Base-by-base conservation (phyloP, 495 filamentous ascomycete genomes). In the Neurospora discreta region DNA sequence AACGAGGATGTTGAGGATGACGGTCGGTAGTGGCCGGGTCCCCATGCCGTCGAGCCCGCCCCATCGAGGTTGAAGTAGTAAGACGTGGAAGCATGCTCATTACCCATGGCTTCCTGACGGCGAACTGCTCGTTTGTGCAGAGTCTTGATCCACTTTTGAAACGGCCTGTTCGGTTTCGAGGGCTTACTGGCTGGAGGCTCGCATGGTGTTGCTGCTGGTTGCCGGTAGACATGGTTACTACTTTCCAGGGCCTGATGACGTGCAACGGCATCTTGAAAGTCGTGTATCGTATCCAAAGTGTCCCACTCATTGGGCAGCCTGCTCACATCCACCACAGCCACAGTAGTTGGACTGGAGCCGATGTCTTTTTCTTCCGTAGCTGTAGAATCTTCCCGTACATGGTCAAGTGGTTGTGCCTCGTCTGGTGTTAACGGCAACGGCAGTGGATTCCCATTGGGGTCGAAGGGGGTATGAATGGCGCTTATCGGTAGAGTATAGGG, bases 1-100 rank as follows among this genome's bases (percentile, higher is more conserved):
- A 90, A 88, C 8, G 93, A 96, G 26, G 91, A 92, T 39, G 84
- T 85, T 3, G 86, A 87, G 2, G 92, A 94, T 2, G 86, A 86
- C 23, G 88, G 87, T 74, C 89, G 84, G 78, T 86, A 89, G 69
- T 80, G 72, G 3, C 44, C 13, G 67, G 73, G 75, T 65, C 71
- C 74, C 70, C 73, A 76, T 0, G 70, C 74, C 44, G 69, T 74
- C 73, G 26, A 77, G 72, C 46, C 33, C 74, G n/a, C 58, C 8
- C 73, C 73, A 44, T 76, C 76, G 18, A 77, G 73, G n/a, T 82
- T 79, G 15, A 79, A 72, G 38, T 77, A 78, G 46, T 80, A 84
- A 80, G 84, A 87, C 40, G 83, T 84, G 43, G 67, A 68, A 39
- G 67, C 75, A 41, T 73, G 74, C n/a, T 76, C 74, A 26, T 69